Base-by-base conservation (phyloP, 139 green algal species). In the Microglena sp. region DNA sequence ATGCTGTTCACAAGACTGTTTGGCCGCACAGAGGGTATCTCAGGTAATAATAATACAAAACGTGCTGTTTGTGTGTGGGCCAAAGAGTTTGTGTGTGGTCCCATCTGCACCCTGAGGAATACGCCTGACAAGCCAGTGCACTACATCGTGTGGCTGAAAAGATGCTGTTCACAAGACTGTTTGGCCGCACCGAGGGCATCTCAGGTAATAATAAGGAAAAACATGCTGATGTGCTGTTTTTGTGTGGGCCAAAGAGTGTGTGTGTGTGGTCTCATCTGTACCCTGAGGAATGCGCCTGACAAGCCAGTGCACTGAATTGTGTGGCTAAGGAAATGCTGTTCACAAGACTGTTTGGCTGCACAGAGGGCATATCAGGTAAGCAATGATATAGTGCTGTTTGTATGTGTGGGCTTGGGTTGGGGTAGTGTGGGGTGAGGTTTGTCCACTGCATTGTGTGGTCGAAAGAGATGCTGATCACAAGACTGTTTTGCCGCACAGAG, bases 281-380 rank as follows among this genome's bases (percentile, higher is more conserved):
- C 94, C 53, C 91, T 99, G 70, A 86, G 94, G 44, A 98, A 96
- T 81, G 97, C 94, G 1, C 94, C 94, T 3, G 90, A 96, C 71
- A 95, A 95, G 76, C 92, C 91, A 58, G 95, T 98, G 64, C 93
- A 99, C 74, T 97, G 89, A 74, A 77, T 98, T 5, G 93, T 99
- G 62, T 99, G 89, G 84, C 93, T 56, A 98, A 97, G 76, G 93
- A 99, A n/a, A 73, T 98, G 53, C 84, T 97, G 0, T 98, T 97
- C 66, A 55, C 71, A 1, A 71, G 86, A n/a, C 76, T 98, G 0
- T 97, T 99, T 74, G 92, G 90, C 3, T 55, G 64, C 4, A 44
- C 66, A 3, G 88, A 90, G 8, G 66, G 50, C 0, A 72, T 81
- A 15, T 86, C 78, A 58, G 74, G 74, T 79, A 57, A 18, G 40